phyloP scores from a whole-genome alignment of 306 rosid genomes.

The Abrus pulchellus region DNA sequence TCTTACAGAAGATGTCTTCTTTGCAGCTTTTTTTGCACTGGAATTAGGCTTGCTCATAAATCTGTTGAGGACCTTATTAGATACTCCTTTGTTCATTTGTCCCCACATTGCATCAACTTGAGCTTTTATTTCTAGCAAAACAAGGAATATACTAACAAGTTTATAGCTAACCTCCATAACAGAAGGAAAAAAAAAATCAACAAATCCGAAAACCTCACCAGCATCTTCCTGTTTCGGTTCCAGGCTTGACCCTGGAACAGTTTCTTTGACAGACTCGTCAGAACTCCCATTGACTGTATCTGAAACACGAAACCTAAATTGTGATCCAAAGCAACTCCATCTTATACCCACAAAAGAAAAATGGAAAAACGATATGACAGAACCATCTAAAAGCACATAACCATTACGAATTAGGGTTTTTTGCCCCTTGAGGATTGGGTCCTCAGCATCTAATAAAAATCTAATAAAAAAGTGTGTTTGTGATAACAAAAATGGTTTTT shows the following conservation, averaged over 20 bases:
- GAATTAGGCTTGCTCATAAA: constrained; percentile 63
- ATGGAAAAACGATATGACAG: constrained; percentile 11
- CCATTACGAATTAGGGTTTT: not conserved
- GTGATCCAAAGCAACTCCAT: constrained; percentile 30
- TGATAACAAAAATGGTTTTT: no score
- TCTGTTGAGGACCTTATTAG: constrained; percentile 60
- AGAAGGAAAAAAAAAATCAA: not conserved
- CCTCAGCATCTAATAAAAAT: not conserved
- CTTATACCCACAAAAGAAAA: constrained; percentile 23
- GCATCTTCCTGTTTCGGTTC: constrained; percentile 57
- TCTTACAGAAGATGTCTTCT: constrained; percentile 80
- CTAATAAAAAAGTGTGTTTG: not conserved
- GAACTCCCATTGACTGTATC: constrained; percentile 60
- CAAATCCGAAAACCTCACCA: constrained; percentile 55
- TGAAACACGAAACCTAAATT: constrained; percentile 50
- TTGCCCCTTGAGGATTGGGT: not conserved
- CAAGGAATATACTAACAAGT: constrained; percentile 39
- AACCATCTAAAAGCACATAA: constrained; percentile 4
- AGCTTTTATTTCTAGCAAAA: constrained; percentile 69
- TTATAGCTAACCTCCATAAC: constrained; percentile 23
- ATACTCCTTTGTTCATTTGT: constrained; percentile 90
- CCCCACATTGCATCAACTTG: constrained; percentile 93
- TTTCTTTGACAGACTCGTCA: constrained; percentile 57
- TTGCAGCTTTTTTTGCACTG: constrained; percentile 55
- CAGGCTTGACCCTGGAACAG: constrained; percentile 52